A percentile compares a stretch with the other conserved stretches of the same genome.
Evolutionary conservation across 495 filamentous ascomycete species (phyloP).

Genomic region (Penicillium samsonianum): DNA sequence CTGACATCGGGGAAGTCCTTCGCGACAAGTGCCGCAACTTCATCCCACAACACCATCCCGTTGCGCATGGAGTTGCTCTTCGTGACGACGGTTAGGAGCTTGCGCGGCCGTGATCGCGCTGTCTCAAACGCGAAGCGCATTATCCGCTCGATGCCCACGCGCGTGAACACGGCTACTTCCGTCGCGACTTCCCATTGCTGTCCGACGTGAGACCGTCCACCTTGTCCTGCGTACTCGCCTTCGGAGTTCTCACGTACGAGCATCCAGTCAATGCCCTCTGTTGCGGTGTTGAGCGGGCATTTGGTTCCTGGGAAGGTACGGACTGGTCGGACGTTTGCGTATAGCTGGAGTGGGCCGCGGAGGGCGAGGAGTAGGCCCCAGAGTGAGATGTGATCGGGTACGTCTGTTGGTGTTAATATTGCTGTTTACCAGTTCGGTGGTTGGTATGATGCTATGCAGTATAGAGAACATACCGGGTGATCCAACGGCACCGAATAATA

Average conservation of each 20-base stretch:
- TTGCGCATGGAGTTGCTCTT: constrained; percentile 54
- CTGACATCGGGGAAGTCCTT: constrained; percentile 49
- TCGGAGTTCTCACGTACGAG: constrained; percentile 54
- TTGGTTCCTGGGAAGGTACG: constrained; percentile 44
- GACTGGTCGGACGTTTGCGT: constrained; percentile 53
- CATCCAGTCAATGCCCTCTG: constrained; percentile 48
- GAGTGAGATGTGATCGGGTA: constrained; percentile 54
- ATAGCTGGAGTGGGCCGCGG: constrained; percentile 51
- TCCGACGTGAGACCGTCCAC: constrained; percentile 43
- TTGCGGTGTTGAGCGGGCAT: constrained; percentile 42
- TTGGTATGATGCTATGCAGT: not conserved
- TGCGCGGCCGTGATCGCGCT: constrained; percentile 38
- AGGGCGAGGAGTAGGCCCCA: constrained; percentile 53
- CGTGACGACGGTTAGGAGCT: constrained; percentile 51
- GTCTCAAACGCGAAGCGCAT: constrained; percentile 53
- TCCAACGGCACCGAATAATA: constrained; percentile 51
- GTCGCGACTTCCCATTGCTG: constrained; percentile 50
- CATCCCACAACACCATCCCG: constrained; percentile 55
- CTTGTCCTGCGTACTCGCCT: constrained; percentile 54
- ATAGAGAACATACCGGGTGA: constrained; percentile 30
- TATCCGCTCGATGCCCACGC: constrained; percentile 48
- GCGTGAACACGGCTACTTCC: constrained; percentile 51
- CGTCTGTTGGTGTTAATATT: constrained; percentile 29
- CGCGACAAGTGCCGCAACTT: constrained; percentile 40
- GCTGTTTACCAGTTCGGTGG: not conserved